phyloP scores from a whole-genome alignment of 1,284 basidiomycete genomes.

The Mycosarcoma mackinlayi region DNA sequence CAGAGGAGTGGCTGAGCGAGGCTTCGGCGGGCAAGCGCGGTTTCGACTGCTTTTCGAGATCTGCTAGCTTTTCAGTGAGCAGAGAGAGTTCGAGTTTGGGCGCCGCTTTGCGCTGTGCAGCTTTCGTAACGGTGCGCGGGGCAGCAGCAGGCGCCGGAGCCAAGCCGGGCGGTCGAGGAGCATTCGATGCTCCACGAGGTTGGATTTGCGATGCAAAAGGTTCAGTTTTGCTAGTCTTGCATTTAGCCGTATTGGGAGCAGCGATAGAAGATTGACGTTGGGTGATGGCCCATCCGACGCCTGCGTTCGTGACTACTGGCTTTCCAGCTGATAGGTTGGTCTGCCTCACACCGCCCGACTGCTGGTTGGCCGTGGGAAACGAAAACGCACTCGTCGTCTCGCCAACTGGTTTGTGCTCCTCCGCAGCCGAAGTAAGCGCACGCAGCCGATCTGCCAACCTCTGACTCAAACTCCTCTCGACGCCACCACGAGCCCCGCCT shows the following conservation, averaged over 20 bases:
- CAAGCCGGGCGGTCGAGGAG: not conserved
- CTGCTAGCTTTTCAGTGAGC: conserved; percentile 26
- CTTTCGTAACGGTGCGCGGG: not conserved
- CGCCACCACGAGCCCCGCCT: not conserved
- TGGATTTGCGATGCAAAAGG: too few relatives aligned
- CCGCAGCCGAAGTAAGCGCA: conserved; percentile 3
- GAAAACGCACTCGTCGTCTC: conserved; percentile 18
- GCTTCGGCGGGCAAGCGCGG: conserved; percentile 8
- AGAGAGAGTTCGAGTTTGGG: conserved; percentile 33
- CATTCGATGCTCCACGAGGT: not conserved
- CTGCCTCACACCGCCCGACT: conserved; percentile 20
- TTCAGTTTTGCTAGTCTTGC: too few relatives aligned
- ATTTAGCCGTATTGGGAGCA: too few relatives aligned
- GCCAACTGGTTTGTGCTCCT: not conserved
- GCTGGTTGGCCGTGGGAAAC: conserved; percentile 24
- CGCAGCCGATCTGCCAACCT: conserved; percentile 33
- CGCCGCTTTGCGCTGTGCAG: conserved; percentile 7
- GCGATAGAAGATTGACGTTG: conserved; percentile 5
- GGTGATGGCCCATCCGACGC: conserved; percentile 21
- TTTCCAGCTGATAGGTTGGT: conserved; percentile 2
- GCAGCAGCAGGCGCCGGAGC: not conserved
- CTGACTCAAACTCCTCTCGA: conserved; percentile 38
- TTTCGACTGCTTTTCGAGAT: conserved; percentile 17
- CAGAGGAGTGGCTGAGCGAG: conserved; percentile 5
- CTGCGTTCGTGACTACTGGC: conserved; percentile 13